Percentiles rank a stretch among this genome's conserved stretches.
Conservation (phyloP, 306 rosid genomes). For the Parietaria judaica region DNA sequence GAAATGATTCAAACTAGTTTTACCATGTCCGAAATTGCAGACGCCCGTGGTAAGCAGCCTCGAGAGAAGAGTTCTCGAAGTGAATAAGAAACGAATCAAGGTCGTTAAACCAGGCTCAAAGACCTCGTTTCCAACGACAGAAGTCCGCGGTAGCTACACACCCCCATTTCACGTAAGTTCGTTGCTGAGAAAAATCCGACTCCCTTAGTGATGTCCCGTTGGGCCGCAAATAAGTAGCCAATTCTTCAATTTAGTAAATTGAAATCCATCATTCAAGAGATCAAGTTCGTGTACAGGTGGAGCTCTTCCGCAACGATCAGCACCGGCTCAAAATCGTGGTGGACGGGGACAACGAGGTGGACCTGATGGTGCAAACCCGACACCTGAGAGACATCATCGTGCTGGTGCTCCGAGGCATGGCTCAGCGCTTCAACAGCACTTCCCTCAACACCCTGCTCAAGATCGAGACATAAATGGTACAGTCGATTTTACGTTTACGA, state of each 20-base stretch:
- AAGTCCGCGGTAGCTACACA: slow-evolving; percentile 82
- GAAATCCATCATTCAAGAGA: not conserved
- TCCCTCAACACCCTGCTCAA: slow-evolving; percentile 95
- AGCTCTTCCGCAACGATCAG: slow-evolving; percentile 78
- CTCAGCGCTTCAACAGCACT: slow-evolving; percentile 94
- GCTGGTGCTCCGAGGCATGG: slow-evolving; percentile 89
- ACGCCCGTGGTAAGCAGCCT: slow-evolving; percentile 55
- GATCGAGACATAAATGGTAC: slow-evolving; percentile 49
- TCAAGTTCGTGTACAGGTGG: slow-evolving; percentile 54
- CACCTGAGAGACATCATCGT: slow-evolving; percentile 85
- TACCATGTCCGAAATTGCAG: slow-evolving; percentile 34
- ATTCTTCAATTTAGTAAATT: not conserved
- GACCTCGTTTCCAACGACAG: slow-evolving; percentile 86
- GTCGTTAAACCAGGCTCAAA: slow-evolving; percentile 94
- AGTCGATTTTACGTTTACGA: not conserved
- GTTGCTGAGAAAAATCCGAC: not conserved
- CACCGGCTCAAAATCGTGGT: slow-evolving; percentile 81
- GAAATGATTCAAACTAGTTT: not conserved
- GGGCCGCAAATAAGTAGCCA: not conserved
- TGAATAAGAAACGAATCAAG: slow-evolving; percentile 76
- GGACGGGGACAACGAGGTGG: slow-evolving; percentile 81
- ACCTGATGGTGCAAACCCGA: slow-evolving; percentile 88
- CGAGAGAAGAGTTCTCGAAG: slow-evolving; percentile 77
- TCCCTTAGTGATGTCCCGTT: not conserved
- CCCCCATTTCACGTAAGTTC: slow-evolving; percentile 95